Base-by-base conservation (phyloP, 768 basidiomycete genomes). In the Amanita phalloides region DNA sequence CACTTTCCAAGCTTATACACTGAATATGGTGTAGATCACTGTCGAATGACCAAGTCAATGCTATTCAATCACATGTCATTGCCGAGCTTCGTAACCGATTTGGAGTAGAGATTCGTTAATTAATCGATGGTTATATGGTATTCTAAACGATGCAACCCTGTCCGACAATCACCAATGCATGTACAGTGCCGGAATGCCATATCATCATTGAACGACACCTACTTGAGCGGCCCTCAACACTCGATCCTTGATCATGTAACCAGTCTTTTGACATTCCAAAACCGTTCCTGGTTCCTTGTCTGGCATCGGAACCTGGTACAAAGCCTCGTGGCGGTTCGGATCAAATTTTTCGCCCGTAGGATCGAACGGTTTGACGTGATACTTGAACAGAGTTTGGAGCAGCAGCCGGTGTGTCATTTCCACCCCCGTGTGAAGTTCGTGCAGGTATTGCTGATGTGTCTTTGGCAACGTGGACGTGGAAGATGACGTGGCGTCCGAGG, bases 171-270 rank as follows among this genome's bases (percentile, higher is more conserved):
- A 57, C 56, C 49, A 28, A 33, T 10, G 20, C 30, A 11, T 21
- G 47, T 36, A 32, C 30, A 20, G 21, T 23, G 11, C 35, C 48
- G 17, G 17, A 38, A 5, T 35, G 45, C 45, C 17, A 17, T 21
- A 33, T 33, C 23, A 49, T 61, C 63, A 68, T 68, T 91, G 87
- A 14, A 84, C 93, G 25, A 97, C 94, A 52, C 95, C 96, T 53
- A 98, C 96, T 72, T 97, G 92, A 20, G 96, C 93, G 3, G 96
- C 91, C 52, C 96, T 79, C 64, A 99, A 68, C 52, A 94, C 80
- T 55, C 96, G 80, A 58, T 91, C 90, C 71, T 95, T 96, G 71
- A 99, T 92, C 70, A 75, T 90, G 72, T 90, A 98, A 3, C 93
- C 94, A 51, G 74, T 73, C 72, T 95, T 93, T 65, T 88, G 86